Evolutionary conservation across 352 stramenopile species (phyloP).

Genomic region (Pythium diclinum): DNA sequence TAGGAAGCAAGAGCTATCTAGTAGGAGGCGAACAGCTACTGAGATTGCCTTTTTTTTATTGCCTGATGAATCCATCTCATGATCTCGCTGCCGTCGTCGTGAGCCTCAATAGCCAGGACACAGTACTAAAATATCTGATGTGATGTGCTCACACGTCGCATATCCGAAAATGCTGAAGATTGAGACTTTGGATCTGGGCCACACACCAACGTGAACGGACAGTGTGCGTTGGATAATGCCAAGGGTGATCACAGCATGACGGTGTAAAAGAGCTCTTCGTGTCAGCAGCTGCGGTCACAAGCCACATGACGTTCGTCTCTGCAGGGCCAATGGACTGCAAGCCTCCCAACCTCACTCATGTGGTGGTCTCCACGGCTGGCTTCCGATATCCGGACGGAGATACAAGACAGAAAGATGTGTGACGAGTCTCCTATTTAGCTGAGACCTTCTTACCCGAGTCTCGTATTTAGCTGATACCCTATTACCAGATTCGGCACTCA

Average conservation of each 20-base stretch:
- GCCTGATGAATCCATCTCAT: background rate
- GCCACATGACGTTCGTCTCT: background rate
- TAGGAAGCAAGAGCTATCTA: background rate
- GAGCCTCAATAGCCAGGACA: background rate
- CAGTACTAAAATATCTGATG: background rate
- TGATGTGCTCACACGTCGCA: slow-evolving; percentile 1
- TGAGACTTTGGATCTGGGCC: no score
- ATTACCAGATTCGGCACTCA: background rate
- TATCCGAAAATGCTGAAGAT: background rate
- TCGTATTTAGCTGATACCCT: no score
- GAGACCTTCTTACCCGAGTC: no score
- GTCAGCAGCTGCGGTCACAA: background rate
- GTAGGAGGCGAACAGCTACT: background rate
- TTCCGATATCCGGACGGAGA: slow-evolving; percentile 3
- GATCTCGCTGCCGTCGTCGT: background rate
- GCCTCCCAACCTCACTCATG: background rate
- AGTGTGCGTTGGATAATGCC: no score
- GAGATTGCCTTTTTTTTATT: no score
- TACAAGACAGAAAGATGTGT: background rate
- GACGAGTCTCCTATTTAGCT: no score
- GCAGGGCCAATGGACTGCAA: background rate
- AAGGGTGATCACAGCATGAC: no score
- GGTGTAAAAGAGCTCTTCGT: background rate
- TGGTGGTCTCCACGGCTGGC: background rate
- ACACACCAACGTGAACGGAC: no score